Percentiles rank a stretch among this genome's conserved stretches.
These are phyloP conservation scores for Pleurozium schreberi DNA, from an alignment of 225 moss, liverwort and hornwort species.

Conservation along the genomic window DNA sequence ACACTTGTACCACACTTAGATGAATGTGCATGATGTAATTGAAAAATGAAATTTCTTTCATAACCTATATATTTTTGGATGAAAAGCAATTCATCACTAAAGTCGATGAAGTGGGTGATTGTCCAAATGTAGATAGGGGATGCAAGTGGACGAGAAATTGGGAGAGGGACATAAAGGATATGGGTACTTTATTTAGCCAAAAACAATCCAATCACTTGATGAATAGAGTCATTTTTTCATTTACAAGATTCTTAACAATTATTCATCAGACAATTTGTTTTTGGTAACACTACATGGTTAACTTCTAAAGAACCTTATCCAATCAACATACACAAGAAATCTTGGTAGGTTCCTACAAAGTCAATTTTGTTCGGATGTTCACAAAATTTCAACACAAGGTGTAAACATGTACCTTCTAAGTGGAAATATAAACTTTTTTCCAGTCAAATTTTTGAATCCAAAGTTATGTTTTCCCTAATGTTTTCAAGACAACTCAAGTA, in stretches of 20 bases:
- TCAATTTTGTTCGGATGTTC: too few relatives aligned
- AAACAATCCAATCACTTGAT: not conserved
- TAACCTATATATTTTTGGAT: not conserved
- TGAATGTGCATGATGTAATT: not conserved
- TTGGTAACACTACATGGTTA: accelerated
- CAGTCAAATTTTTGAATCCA: too few relatives aligned
- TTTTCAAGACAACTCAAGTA: too few relatives aligned
- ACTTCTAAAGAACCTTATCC: too few relatives aligned
- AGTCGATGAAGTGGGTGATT: not conserved
- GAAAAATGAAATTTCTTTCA: not conserved
- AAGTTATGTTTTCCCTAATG: too few relatives aligned
- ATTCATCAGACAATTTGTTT: not conserved
- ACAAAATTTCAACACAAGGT: too few relatives aligned
- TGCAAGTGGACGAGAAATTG: not conserved
- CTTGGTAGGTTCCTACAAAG: too few relatives aligned
- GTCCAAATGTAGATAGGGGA: not conserved
- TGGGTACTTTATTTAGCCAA: accelerated
- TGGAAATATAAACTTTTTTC: too few relatives aligned
- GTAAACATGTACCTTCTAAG: too few relatives aligned
- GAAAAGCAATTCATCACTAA: not conserved
- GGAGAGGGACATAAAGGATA: not conserved
- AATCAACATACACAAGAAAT: too few relatives aligned
- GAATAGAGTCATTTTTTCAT: not conserved
- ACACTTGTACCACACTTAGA: not conserved
- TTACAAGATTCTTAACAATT: not conserved